Percentiles rank a stretch among this genome's conserved stretches.
phyloP scores from a whole-genome alignment of 306 rosid species.

The Gynostemma pentaphyllum region DNA sequence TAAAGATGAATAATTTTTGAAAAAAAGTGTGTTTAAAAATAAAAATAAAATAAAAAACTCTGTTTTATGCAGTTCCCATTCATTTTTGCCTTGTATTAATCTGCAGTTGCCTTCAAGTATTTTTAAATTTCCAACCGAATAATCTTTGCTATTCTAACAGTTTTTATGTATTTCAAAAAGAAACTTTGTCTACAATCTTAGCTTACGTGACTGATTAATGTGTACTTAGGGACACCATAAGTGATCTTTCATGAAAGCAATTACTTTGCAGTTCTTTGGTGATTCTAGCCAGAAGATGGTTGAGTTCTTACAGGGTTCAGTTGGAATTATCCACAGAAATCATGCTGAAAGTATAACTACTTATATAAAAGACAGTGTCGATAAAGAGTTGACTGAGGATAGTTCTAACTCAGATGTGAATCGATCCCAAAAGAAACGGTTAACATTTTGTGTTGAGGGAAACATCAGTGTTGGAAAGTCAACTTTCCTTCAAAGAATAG shows the following conservation, averaged over 20 bases:
- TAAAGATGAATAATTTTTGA: neutral
- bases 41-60: neutral
- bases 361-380: constrained; percentile 76
- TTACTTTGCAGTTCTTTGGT: constrained; percentile 64
- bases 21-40: neutral
- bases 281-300: constrained; percentile 81
- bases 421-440: constrained; percentile 42
- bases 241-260: constrained; percentile 6
- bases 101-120: neutral
- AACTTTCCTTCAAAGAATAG: constrained; percentile 86
- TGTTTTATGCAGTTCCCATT: no score
- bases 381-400: constrained; percentile 70
- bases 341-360: constrained; percentile 92
- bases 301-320: constrained; percentile 75
- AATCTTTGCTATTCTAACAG: neutral
- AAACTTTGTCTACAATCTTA: neutral
- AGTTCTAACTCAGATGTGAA: constrained; percentile 25
- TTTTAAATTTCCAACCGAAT: neutral
- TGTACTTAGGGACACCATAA: neutral
- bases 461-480: constrained; percentile 94
- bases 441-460: constrained; percentile 94
- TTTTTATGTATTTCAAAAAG: neutral
- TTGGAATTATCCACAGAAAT: constrained; percentile 91
- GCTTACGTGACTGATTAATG: neutral
- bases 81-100: neutral